Percentiles rank a stretch among this genome's conserved stretches.
Evolutionary conservation across 495 filamentous ascomycete genomes (phyloP).

Genomic region (Penicillium crystallinum): DNA sequence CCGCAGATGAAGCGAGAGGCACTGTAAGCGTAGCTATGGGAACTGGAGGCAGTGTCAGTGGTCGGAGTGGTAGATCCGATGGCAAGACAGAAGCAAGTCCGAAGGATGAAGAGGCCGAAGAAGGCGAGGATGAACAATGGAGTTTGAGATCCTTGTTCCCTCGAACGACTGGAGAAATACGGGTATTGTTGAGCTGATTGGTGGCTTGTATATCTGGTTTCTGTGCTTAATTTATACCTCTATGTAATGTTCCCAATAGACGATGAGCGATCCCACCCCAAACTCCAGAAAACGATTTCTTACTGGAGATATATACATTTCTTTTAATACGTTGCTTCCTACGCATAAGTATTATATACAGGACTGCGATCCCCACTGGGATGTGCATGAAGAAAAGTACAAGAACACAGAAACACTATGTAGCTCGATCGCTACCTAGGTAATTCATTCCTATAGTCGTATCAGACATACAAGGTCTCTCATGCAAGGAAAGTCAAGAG

Average conservation of each 20-base stretch:
- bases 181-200: slow-evolving; percentile 61
- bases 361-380: no score
- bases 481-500: neutral
- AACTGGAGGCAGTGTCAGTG: slow-evolving; percentile 27
- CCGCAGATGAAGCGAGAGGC: slow-evolving; percentile 49
- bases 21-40: slow-evolving; percentile 26
- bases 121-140: slow-evolving; percentile 33
- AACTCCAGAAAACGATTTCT: no score
- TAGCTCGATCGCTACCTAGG: no score
- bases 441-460: neutral
- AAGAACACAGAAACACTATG: no score
- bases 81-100: slow-evolving; percentile 15
- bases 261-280: no score
- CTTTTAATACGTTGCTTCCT: no score
- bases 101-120: slow-evolving; percentile 29
- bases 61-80: slow-evolving; percentile 21
- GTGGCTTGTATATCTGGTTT: neutral
- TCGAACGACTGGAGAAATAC: slow-evolving; percentile 77
- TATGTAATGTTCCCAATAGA: neutral
- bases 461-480: neutral
- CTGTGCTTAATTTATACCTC: neutral
- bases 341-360: no score
- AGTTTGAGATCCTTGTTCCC: slow-evolving; percentile 69
- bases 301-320: no score
- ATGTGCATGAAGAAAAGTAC: no score